Evolutionary conservation across 2,329 filamentous ascomycete genomes (phyloP), one percentile per base, ranked within the genome.

Genomic region (Pyricularia sp.): DNA sequence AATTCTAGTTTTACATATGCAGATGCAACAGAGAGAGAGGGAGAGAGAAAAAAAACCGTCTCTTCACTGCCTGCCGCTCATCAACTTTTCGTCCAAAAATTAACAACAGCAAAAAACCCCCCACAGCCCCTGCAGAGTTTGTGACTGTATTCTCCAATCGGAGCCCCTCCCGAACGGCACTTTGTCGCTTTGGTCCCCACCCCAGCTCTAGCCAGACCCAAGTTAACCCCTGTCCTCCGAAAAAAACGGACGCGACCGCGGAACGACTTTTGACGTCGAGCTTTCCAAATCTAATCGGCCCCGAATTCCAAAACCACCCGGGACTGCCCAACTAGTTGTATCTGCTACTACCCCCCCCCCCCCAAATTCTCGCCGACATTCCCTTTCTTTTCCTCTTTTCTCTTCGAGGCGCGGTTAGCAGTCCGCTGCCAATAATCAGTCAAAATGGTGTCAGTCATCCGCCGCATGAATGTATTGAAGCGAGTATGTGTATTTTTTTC

Each of bases 381-480:
- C 25, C 14, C n/a, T 28, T 26, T 10, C 14, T 10, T 61, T 17
- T 11, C n/a, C n/a, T 3, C 7, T 59, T 59, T 25, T 25, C 20
- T 20, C 3, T 20, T 28, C 9, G 42, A 7, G 42, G 42, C 42
- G 42, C 42, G 42, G 42, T 55, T 17, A 63, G 26, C 59, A 63
- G 59, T 26, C 23, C 58, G 59, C 59, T 20, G 59, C 59, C 11
- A 20, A 17, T 14, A 28, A 11, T 12, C 28, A 17, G 65, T 68
- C 73, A 79, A 72, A 63, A 79, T 79, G 78, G 77, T 78, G 25
- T 75, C 73, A 72, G 72, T 91, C 80, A 77, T 86, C 76, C 87
- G 88, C 80, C 90, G 92, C 75, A 88, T 93, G 86, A 88, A 90
- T 78, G 88, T 88, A 80, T 82, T 96, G 77, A 88, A 88, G 78